phyloP scores from a whole-genome alignment of 169 alveolate genomes.

The Amoebophrya sp. region DNA sequence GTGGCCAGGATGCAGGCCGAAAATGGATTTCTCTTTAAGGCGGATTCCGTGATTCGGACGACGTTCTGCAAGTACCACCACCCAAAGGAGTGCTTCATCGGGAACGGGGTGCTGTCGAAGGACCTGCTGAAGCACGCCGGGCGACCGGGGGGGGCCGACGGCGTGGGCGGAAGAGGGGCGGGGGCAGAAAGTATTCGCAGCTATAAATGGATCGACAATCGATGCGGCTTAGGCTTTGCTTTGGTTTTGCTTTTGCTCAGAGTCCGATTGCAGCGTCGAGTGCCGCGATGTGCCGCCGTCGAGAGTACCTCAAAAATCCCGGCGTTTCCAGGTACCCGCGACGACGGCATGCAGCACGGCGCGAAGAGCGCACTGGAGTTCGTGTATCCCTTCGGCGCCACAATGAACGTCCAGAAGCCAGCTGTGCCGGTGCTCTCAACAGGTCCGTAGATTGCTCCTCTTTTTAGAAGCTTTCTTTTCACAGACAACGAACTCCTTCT shows the following conservation, averaged over 20 bases:
- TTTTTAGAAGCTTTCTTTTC: too few species aligned
- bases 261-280: not conserved
- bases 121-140: not conserved
- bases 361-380: not conserved
- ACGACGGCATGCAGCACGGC: not conserved
- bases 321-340: not conserved
- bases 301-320: not conserved
- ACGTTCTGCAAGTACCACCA: not conserved
- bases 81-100: not conserved
- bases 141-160: not conserved
- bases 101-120: not conserved
- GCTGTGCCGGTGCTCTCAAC: not conserved
- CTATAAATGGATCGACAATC: not conserved
- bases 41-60: not conserved
- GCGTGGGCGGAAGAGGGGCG: too few species aligned
- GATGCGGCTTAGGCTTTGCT: not conserved
- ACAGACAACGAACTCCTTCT: too few species aligned
- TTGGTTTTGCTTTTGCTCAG: not conserved
- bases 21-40: too few species aligned
- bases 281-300: not conserved
- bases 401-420: not conserved
- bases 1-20: too few species aligned
- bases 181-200: too few species aligned
- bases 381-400: not conserved
- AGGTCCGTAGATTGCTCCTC: too few species aligned